Conservation (phyloP, 441 rosid species). For the Flueggea neowawraea region DNA sequence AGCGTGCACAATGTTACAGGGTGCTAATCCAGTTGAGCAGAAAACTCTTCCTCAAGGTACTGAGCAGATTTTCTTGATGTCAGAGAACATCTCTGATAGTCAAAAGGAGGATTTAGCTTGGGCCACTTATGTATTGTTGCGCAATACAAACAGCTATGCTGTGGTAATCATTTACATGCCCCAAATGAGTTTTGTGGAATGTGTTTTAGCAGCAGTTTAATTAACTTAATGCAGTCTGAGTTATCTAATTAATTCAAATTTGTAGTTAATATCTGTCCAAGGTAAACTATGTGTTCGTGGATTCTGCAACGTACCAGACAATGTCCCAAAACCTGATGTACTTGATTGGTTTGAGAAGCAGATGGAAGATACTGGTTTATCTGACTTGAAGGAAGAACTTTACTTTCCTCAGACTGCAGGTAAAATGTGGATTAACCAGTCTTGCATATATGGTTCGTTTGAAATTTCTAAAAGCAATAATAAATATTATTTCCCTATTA, state of each 20-base stretch:
- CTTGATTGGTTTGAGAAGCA: slow-evolving; percentile 61
- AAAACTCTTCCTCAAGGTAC: slow-evolving; percentile 52
- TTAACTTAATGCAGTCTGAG: too few relatives aligned
- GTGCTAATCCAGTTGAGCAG: slow-evolving; percentile 42
- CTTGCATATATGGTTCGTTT: background rate
- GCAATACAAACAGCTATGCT: slow-evolving; percentile 69
- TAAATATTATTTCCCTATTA: too few relatives aligned
- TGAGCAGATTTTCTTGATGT: slow-evolving; percentile 71
- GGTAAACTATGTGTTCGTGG: slow-evolving; percentile 79
- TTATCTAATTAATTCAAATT: slow-evolving; percentile 5
- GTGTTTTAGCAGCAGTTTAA: too few relatives aligned
- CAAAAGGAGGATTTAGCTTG: slow-evolving; percentile 81
- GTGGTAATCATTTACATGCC: slow-evolving; percentile 37
- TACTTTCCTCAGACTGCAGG: slow-evolving; percentile 72
- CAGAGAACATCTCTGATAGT: slow-evolving; percentile 40
- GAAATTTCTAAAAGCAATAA: too few relatives aligned
- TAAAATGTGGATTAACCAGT: slow-evolving; percentile 12
- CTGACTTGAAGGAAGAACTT: slow-evolving; percentile 61
- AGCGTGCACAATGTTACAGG: slow-evolving; percentile 33
- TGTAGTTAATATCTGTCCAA: slow-evolving; percentile 50
- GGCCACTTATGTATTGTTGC: slow-evolving; percentile 74
- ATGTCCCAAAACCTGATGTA: slow-evolving; percentile 35
- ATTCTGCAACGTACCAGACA: slow-evolving; percentile 66
- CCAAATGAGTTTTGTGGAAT: too few relatives aligned
- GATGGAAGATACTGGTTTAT: slow-evolving; percentile 50